These are phyloP conservation scores for Cercospora zeina DNA, from an alignment of 2,329 filamentous ascomycete genomes.

Conservation along the genomic window DNA sequence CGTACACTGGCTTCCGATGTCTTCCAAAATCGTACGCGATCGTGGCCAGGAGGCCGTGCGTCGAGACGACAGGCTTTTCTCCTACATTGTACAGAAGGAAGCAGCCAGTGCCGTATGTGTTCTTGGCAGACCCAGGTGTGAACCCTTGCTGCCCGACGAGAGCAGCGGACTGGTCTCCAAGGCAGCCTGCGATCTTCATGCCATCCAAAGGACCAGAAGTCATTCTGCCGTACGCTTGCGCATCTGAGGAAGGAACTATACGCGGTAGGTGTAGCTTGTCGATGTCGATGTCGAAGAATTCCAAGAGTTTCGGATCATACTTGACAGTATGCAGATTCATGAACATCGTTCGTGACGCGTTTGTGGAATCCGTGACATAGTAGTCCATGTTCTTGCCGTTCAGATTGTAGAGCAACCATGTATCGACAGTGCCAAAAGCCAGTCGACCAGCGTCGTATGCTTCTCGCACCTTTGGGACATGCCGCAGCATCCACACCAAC, in stretches of 20 bases:
- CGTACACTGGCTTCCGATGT: constrained; percentile 62
- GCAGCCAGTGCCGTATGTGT: constrained; percentile 87
- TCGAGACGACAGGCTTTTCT: constrained; percentile 79
- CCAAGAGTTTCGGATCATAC: constrained; percentile 74
- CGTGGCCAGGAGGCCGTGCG: constrained; percentile 78
- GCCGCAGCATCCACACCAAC: constrained; percentile 78
- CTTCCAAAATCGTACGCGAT: constrained; percentile 78
- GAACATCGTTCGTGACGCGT: constrained; percentile 90
- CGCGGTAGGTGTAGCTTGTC: constrained; percentile 72
- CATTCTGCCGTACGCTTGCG: constrained; percentile 70
- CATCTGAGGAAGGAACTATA: constrained; percentile 78
- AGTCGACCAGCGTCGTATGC: constrained; percentile 77
- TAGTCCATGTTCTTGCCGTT: constrained; percentile 69
- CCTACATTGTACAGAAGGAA: constrained; percentile 90
- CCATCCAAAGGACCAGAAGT: constrained; percentile 66
- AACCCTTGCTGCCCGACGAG: constrained; percentile 73
- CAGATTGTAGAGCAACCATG: constrained; percentile 82
- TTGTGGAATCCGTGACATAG: constrained; percentile 82
- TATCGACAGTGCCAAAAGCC: constrained; percentile 86
- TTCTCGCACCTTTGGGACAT: constrained; percentile 66
- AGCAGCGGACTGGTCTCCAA: constrained; percentile 84
- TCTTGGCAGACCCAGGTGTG: constrained; percentile 78
- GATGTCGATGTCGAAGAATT: constrained; percentile 77
- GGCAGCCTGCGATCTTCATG: constrained; percentile 72
- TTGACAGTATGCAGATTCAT: constrained; percentile 81